Evolutionary conservation across 345 rosid species (phyloP), one percentile per base, ranked within the genome.

Genomic region (Erucastrum elatum): DNA sequence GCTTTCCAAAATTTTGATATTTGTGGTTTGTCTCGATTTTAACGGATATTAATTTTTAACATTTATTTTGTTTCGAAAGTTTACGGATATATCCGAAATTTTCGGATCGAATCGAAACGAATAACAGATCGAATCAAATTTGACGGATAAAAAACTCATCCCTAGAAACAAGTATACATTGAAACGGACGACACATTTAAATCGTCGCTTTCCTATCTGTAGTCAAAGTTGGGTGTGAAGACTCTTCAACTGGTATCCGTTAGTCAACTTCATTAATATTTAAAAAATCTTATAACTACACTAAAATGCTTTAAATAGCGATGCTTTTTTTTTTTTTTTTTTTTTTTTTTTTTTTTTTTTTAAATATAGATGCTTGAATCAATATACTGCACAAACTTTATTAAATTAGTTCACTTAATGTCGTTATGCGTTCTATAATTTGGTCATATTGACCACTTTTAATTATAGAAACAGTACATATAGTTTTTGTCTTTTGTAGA

Each of bases 141-240:
- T n/a, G n/a, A n/a, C n/a, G n/a, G n/a, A n/a, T n/a, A n/a, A n/a
- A n/a, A n/a, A n/a, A n/a, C n/a, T n/a, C n/a, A n/a, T n/a, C n/a
- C n/a, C n/a, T n/a, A n/a, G n/a, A n/a, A n/a, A n/a, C n/a, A n/a
- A n/a, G n/a, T n/a, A n/a, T n/a, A n/a, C n/a, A n/a, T 69, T 35
- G 69, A 77, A 49, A 15, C 69, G 33, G 80, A 51, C 75, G 21
- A 64, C 44, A 35, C 49, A 64, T 64, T 71, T 66, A 15, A 58
- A 71, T n/a, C 72, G 27, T 66, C 68, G 68, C 63, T 71, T 78
- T 71, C 81, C 71, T 58, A 78, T 25, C n/a, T 59, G 77, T 58
- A 58, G 77, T 77, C 76, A 77, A 21, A 21, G 21, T 21, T 21
- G 21, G 21, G 21, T 21, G 21, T 21, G 21, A 21, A 13, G 55